A percentile compares a stretch with the other conserved stretches of the same genome.
These are phyloP conservation scores for Termitomyces sp. DNA, from an alignment of 768 basidiomycete genomes.

Conservation along the genomic window DNA sequence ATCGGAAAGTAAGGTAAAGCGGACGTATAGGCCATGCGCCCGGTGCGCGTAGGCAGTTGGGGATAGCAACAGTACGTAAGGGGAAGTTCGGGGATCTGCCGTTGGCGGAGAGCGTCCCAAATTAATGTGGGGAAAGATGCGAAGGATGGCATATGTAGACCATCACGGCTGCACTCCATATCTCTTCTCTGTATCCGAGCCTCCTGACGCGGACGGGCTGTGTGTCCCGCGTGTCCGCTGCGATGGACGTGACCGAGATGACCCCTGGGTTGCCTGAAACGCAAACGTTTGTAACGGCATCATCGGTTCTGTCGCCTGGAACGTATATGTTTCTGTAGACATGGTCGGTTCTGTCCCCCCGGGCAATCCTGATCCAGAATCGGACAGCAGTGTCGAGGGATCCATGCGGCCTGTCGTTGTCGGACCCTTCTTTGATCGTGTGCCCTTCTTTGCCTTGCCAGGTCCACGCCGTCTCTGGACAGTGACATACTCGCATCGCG, in stretches of 20 bases:
- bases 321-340: constrained; percentile 23
- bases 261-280: constrained; percentile 22
- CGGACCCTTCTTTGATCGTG: constrained; percentile 35
- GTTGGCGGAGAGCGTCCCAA: constrained; percentile 27
- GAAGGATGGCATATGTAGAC: constrained; percentile 20
- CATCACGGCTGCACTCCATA: constrained; percentile 15
- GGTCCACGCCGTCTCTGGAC: constrained; percentile 60
- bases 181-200: constrained; percentile 26
- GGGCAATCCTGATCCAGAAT: constrained; percentile 10
- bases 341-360: constrained; percentile 19
- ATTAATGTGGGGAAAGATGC: constrained; percentile 38
- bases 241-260: constrained; percentile 12
- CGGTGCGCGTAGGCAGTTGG: constrained; percentile 35
- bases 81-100: constrained; percentile 34
- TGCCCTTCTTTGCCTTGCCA: constrained; percentile 66
- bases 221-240: constrained; percentile 14
- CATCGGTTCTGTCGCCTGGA: constrained; percentile 21
- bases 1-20: constrained; percentile 28
- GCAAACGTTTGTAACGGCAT: constrained; percentile 23
- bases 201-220: constrained; percentile 30
- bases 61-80: constrained; percentile 53
- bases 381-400: constrained; percentile 11
- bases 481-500: constrained; percentile 49
- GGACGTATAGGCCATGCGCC: constrained; percentile 47
- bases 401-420: constrained; percentile 14